Base-by-base conservation (phyloP, 768 basidiomycete species). In the Punctularia strigosozonata region DNA sequence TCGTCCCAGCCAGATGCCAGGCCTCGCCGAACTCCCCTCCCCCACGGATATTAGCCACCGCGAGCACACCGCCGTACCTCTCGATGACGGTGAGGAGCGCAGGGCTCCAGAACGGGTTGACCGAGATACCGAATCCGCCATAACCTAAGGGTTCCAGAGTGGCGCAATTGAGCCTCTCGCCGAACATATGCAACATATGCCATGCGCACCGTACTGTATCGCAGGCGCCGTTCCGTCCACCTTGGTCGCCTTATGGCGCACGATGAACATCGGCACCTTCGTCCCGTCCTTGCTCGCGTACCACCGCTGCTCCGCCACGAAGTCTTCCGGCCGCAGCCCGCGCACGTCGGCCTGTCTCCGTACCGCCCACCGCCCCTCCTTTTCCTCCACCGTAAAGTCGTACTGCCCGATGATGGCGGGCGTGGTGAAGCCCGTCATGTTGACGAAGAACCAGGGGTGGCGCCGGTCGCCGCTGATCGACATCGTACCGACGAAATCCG, bases 211-310 rank as follows among this genome's bases (percentile, higher is more conserved):
- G 42, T 85, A 89, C 53, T 86, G 82, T 22, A 87, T 62, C 0
- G 73, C 79, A 13, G 86, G 74, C 1, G 84, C 83, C 0, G 77
- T 79, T 13, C 85, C 85, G 43, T 88, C 80, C 30, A 73, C 64
- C 43, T 68, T 60, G 3, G 80, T 83, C 25, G 65, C 68, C 54
- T 80, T 79, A 52, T 82, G 83, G 34, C 76, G 70, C 17, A 87
- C 80, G 44, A 90, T 68, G 50, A 87, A 89, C 86, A 90, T 88
- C 2, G 87, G 87, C 25, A 90, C 64, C 38, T 66, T 70, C 4
- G 83, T 87, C 2, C 83, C 83, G 50, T 89, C 87, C 55, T 80
- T 82, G 57, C 76, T 77, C 15, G 64, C 54, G 50, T 78, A 89
- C 79, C 86, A 90, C 15, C 86, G 80, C 59, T 89, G 86, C 41